Conservation (phyloP, 2,329 filamentous ascomycete genomes). For the Rhynchosporium secalis region DNA sequence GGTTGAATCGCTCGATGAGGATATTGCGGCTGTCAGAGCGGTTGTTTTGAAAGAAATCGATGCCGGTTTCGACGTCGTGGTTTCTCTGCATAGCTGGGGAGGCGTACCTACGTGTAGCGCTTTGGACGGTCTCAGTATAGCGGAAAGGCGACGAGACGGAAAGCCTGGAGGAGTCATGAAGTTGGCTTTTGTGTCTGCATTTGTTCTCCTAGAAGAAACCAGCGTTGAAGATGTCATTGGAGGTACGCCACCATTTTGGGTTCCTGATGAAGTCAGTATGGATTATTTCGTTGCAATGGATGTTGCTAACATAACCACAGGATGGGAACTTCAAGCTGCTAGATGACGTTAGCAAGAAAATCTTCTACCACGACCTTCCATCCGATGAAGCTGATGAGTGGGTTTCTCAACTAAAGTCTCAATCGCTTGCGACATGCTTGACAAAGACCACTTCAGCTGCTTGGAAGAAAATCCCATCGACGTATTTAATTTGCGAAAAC, state of each 20-base stretch:
- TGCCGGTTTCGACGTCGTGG: conserved; percentile 41
- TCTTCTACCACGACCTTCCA: conserved; percentile 25
- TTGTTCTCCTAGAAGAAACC: conserved; percentile 19
- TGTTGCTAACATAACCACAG: not conserved
- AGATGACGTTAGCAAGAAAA: conserved; percentile 6
- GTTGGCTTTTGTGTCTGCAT: conserved; percentile 24
- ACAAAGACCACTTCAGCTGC: conserved; percentile 18
- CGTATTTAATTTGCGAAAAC: conserved; percentile 28
- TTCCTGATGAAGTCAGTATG: conserved; percentile 18
- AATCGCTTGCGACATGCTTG: conserved; percentile 21
- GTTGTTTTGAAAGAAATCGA: conserved; percentile 33
- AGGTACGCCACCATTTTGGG: conserved; percentile 4
- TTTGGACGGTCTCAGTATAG: conserved; percentile 42
- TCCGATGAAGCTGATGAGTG: conserved; percentile 22
- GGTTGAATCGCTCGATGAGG: conserved; percentile 22
- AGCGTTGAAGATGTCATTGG: conserved; percentile 18
- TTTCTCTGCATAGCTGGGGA: conserved; percentile 44
- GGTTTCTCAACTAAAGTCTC: conserved; percentile 20
- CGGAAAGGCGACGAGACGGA: conserved; percentile 40
- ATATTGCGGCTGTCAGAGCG: conserved; percentile 24
- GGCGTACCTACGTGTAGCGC: conserved; percentile 41
- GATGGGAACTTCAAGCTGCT: conserved; percentile 13
- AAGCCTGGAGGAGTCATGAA: conserved; percentile 41
- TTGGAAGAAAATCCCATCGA: conserved; percentile 25
- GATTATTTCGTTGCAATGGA: not conserved